Evolutionary conservation across 495 filamentous ascomycete species (phyloP).

Genomic region (Xylaria venustula): DNA sequence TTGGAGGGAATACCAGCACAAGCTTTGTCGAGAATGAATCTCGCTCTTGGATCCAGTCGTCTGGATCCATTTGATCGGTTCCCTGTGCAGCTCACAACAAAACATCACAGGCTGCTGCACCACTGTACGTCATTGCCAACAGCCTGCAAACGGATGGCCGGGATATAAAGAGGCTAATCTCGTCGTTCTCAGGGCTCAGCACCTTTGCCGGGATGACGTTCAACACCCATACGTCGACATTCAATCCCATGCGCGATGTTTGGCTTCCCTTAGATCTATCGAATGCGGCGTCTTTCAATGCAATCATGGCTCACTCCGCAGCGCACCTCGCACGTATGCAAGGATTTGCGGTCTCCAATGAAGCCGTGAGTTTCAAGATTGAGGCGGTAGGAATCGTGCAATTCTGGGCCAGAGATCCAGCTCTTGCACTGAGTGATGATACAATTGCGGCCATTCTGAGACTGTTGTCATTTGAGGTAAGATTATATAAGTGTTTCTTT

Average conservation of each 20-base stretch:
- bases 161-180: neutral
- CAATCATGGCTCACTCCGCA: conserved; percentile 6
- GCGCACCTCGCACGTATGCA: conserved; percentile 6
- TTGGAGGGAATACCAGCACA: conserved; percentile 1
- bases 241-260: conserved; percentile 9
- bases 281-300: conserved; percentile 4
- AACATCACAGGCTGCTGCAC: conserved; percentile 1
- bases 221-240: neutral
- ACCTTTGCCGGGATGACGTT: conserved; percentile 9
- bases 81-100: neutral
- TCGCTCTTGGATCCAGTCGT: neutral
- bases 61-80: conserved; percentile 1
- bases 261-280: conserved; percentile 5
- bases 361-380: neutral
- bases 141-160: no score
- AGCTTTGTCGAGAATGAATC: conserved; percentile 3
- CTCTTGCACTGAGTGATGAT: neutral
- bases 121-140: neutral
- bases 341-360: neutral
- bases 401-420: neutral
- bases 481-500: neutral
- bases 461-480: conserved; percentile 5
- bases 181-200: neutral
- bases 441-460: conserved; percentile 5
- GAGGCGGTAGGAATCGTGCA: conserved; percentile 6